phyloP scores from a whole-genome alignment of 139 green algal species.

The Penium margaritaceum region DNA sequence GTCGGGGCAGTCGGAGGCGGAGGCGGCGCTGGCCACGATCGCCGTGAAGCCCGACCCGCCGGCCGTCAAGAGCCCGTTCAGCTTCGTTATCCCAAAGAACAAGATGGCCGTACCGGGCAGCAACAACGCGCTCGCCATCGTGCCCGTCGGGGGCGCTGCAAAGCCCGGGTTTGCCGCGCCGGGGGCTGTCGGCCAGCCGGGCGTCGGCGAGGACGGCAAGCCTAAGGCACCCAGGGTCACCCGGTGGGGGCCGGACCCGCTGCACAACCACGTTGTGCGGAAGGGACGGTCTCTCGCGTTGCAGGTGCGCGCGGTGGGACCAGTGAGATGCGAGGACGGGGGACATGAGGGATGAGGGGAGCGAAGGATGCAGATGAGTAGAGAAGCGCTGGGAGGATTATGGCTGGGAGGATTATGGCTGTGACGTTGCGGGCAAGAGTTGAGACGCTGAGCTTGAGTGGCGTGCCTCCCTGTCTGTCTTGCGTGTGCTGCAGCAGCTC shows the following conservation, averaged over 20 bases:
- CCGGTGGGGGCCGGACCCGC: constrained; percentile 23
- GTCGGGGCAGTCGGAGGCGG: neutral
- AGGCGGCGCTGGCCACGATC: neutral
- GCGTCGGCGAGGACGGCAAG: neutral
- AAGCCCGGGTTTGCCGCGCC: too few species aligned
- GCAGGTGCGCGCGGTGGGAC: constrained; percentile 5
- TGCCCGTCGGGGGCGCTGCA: neutral
- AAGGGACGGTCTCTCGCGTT: constrained; percentile 19
- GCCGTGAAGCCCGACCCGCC: neutral
- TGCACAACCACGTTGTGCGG: neutral
- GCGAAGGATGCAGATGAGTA: too few species aligned
- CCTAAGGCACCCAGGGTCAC: constrained; percentile 4
- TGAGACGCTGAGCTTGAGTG: too few species aligned
- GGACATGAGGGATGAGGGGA: too few species aligned
- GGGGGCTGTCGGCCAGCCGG: neutral
- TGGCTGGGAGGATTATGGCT: too few species aligned
- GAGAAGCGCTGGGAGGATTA: too few species aligned
- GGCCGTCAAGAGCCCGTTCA: constrained; percentile 1
- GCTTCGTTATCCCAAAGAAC: constrained; percentile 31
- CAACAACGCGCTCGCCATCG: neutral
- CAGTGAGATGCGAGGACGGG: too few species aligned
- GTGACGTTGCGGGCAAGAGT: too few species aligned
- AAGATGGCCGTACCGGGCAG: constrained; percentile 9
- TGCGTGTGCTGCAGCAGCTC: too few species aligned
- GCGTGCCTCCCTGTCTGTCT: constrained; percentile 1